These are phyloP conservation scores for Wickerhamomyces subpelliculosus DNA, from an alignment of 805 yeast genomes.

Conservation along the genomic window DNA sequence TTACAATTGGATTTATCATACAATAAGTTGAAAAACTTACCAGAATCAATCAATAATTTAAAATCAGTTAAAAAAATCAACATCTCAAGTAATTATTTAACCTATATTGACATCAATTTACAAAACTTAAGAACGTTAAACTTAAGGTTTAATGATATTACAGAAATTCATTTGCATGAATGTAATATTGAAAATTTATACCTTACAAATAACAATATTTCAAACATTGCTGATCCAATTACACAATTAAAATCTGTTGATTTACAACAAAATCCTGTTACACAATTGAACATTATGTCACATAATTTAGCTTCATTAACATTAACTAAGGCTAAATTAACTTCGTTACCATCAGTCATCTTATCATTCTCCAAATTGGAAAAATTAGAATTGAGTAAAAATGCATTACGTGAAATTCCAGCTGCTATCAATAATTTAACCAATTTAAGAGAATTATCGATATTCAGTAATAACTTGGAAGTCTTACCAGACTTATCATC, in stretches of 20 bases:
- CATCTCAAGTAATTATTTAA: slow-evolving; percentile 64
- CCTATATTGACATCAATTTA: slow-evolving; percentile 34
- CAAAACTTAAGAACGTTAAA: slow-evolving; percentile 62
- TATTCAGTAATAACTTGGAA: slow-evolving; percentile 68
- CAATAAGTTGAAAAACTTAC: slow-evolving; percentile 58
- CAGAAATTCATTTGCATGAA: slow-evolving; percentile 37
- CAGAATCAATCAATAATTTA: slow-evolving; percentile 53
- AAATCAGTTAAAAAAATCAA: slow-evolving; percentile 60
- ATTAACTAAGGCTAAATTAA: slow-evolving; percentile 73
- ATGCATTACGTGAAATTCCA: slow-evolving; percentile 75
- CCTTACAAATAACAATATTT: slow-evolving; percentile 69
- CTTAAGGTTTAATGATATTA: slow-evolving; percentile 59
- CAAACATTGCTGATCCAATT: slow-evolving; percentile 59
- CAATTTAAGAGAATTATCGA: slow-evolving; percentile 59
- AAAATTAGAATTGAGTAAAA: slow-evolving; percentile 68
- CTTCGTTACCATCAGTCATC: slow-evolving; percentile 62
- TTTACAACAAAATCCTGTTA: slow-evolving; percentile 79
- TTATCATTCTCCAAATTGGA: slow-evolving; percentile 61
- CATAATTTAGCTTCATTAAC: slow-evolving; percentile 63
- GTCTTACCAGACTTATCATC: slow-evolving; percentile 60
- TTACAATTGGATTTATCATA: slow-evolving; percentile 73
- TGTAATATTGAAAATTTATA: slow-evolving; percentile 58
- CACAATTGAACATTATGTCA: slow-evolving; percentile 51
- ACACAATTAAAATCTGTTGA: slow-evolving; percentile 60
- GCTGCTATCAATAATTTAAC: slow-evolving; percentile 49